Evolutionary conservation across 2,329 filamentous ascomycete genomes (phyloP).

Genomic region (Keithomyces neogunnii): DNA sequence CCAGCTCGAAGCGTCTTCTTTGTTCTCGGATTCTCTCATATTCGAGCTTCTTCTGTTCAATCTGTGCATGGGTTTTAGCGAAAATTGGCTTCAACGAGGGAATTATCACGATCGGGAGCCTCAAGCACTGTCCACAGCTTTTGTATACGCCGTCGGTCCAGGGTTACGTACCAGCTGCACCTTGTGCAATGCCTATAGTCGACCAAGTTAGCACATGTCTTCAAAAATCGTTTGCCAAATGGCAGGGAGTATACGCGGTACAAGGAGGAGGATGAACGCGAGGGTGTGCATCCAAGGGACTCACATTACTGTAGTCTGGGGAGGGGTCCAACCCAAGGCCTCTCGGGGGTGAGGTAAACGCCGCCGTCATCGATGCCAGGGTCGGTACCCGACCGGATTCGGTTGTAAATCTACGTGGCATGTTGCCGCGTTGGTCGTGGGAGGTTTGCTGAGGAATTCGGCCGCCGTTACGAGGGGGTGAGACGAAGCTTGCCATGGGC

Average conservation of each 20-base stretch:
- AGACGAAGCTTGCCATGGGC: conserved; percentile 65
- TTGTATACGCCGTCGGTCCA: neutral
- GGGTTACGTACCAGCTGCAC: conserved; percentile 62
- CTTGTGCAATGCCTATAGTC: conserved; percentile 55
- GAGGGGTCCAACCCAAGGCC: conserved; percentile 29
- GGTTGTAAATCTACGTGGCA: conserved; percentile 90
- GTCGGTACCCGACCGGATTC: conserved; percentile 79
- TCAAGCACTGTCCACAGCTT: neutral
- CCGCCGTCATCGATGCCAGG: conserved; percentile 41
- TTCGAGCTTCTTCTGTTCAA: conserved; percentile 89
- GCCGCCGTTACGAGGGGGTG: conserved; percentile 62
- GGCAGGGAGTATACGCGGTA: neutral
- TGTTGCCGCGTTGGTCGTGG: conserved; percentile 64
- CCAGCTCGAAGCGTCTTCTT: conserved; percentile 79
- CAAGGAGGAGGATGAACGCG: neutral
- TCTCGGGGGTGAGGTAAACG: conserved; percentile 42
- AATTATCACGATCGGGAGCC: neutral
- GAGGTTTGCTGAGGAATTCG: conserved; percentile 45
- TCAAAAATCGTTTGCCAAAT: neutral
- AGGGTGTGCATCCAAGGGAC: conserved; percentile 10
- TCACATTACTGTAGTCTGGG: conserved; percentile 40
- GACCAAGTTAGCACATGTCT: neutral
- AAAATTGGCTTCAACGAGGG: neutral
- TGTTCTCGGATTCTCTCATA: conserved; percentile 88
- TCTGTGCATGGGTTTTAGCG: conserved; percentile 38